Percentiles rank a stretch among this genome's conserved stretches.
Evolutionary conservation across 2,329 filamentous ascomycete genomes (phyloP).

Genomic region (Nigrospora sphaerica): DNA sequence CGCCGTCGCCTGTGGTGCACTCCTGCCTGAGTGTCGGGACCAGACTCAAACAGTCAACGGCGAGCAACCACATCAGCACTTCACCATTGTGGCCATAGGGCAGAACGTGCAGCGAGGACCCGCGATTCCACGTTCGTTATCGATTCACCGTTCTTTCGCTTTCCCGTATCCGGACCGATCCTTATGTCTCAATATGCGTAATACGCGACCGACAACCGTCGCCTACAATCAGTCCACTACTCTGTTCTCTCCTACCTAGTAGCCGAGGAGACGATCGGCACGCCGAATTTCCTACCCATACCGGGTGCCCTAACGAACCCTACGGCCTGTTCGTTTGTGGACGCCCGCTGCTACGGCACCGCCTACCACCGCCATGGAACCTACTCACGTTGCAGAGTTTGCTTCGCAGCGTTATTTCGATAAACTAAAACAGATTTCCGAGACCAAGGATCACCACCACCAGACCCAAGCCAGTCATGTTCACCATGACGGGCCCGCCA

Average conservation of each 20-base stretch:
- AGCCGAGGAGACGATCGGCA: background rate
- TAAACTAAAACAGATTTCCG: slow-evolving; percentile 50
- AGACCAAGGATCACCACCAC: slow-evolving; percentile 27
- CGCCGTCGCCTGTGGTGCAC: background rate
- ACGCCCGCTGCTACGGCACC: too few species aligned
- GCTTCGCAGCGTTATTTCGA: slow-evolving; percentile 58
- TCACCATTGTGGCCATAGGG: background rate
- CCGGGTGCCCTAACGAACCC: too few species aligned
- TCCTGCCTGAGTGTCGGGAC: background rate
- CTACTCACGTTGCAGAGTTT: slow-evolving; percentile 58
- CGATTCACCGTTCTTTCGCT: slow-evolving; percentile 1
- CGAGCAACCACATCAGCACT: background rate
- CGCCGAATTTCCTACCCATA: too few species aligned
- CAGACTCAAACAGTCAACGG: background rate
- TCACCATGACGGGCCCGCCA: slow-evolving; percentile 17
- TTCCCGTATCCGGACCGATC: slow-evolving; percentile 3
- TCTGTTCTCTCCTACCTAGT: slow-evolving; percentile 3
- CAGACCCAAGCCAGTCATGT: slow-evolving; percentile 26
- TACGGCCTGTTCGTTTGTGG: too few species aligned
- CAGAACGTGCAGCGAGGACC: too few species aligned
- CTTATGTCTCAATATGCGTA: slow-evolving; percentile 25
- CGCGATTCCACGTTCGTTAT: too few species aligned
- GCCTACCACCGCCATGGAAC: slow-evolving; percentile 42
- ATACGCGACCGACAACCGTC: slow-evolving; percentile 14
- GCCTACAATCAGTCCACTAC: slow-evolving; percentile 15